Conservation (phyloP, 1,284 basidiomycete species). For the Cryptococcus deneoformans region DNA sequence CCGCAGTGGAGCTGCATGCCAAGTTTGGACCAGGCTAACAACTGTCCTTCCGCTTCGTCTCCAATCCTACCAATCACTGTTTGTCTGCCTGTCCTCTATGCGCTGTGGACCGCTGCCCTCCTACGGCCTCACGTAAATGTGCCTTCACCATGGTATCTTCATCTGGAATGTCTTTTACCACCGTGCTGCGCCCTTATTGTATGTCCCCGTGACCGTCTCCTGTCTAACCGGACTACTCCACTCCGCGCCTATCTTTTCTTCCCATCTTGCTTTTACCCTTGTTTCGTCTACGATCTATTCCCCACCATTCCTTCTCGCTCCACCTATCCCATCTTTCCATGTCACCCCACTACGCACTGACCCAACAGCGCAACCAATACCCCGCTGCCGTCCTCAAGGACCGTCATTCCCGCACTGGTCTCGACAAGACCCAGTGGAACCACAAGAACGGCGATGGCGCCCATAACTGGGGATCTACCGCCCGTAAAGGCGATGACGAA, state of each 20-base stretch:
- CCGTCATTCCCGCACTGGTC: conserved; percentile 66
- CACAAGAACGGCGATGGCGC: conserved; percentile 75
- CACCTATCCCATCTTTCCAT: neutral
- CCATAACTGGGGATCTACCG: conserved; percentile 77
- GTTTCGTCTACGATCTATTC: neutral
- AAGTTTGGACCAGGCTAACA: too few species aligned
- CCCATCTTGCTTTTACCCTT: neutral
- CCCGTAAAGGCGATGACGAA: conserved; percentile 60
- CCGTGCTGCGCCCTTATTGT: too few species aligned
- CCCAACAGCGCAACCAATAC: conserved; percentile 55
- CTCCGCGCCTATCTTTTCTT: neutral
- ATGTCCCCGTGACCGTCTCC: neutral
- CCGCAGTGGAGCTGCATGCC: too few species aligned
- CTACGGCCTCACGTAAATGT: too few species aligned
- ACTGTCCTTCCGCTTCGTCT: too few species aligned
- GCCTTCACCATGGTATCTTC: neutral
- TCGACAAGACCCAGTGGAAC: conserved; percentile 59
- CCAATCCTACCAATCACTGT: neutral
- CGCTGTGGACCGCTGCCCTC: neutral
- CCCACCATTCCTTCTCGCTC: neutral
- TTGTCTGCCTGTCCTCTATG: neutral
- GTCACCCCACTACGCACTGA: neutral
- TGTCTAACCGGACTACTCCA: neutral
- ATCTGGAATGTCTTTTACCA: too few species aligned
- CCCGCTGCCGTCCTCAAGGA: conserved; percentile 74